Evolutionary conservation across 2,329 filamentous ascomycete species (phyloP), one percentile per base, ranked within the genome.

Genomic region (Fonsecaea erecta): DNA sequence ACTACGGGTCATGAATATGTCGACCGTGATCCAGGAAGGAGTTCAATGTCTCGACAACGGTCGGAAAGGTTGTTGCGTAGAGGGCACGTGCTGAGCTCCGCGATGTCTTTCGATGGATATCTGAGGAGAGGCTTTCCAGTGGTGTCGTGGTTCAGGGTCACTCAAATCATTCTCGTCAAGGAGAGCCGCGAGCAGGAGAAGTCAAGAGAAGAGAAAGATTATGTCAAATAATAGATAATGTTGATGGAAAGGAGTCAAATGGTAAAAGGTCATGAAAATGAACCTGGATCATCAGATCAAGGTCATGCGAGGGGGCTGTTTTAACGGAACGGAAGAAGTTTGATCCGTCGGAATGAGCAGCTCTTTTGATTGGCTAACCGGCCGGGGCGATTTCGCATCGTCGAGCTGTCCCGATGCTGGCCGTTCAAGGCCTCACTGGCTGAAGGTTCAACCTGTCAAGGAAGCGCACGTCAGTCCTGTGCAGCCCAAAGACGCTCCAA

Each of bases 1-100:
- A 53, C 65, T 70, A 30, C 65, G 65, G 56, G 65, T 21, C 68
- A 72, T 72, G 58, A 62, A 55, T 24, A 30, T n/a, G 18, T 46
- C 6, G 32, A 37, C 34, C 14, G 16, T 4, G 48, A 48, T 18
- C 34, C 11, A 24, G 18, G 9, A 48, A 21, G 9, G 43, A 4
- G 8, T 2, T 48, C 9, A 24, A 12, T 12, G 43, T 24, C 18
- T 48, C 21, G 9, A 48, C 8, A 24, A 48, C 8, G 24, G 18
- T 5, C 18, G 18, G 43, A 21, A 26, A 48, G 37, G 7, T 11
- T 24, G 43, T 48, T 48, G 11, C 8, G 9, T 12, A 48, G 18
- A 24, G 18, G 7, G n/a, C 43, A 48, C 43, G 43, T 48, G 40
- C 40, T 21, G 43, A 48, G 9, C n/a, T 24, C 3, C 9, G 8